Percentiles rank a stretch among this genome's conserved stretches.
phyloP scores from a whole-genome alignment of 164 flowering plant genomes.

The Vitis vinifera region DNA sequence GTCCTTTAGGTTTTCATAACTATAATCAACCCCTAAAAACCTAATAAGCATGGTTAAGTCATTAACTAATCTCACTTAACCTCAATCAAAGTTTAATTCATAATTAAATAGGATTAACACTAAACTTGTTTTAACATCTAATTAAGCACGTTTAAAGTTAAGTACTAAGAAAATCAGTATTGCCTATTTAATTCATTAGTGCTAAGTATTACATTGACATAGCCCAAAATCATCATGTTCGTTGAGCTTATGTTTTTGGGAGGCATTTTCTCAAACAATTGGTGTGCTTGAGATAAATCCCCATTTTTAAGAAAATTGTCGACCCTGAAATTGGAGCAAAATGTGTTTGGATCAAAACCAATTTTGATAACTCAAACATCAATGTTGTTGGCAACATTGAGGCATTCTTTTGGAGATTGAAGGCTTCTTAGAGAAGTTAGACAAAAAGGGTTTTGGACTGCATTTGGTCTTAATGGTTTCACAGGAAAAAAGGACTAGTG shows the following conservation, averaged over 20 bases:
- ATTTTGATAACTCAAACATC: conserved; percentile 70
- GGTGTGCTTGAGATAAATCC: conserved; percentile 42
- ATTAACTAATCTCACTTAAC: too few species aligned
- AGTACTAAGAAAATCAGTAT: too few species aligned
- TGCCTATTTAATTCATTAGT: too few species aligned
- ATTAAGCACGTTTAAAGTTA: too few species aligned
- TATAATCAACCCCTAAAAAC: too few species aligned
- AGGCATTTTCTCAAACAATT: conserved; percentile 75
- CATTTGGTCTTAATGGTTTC: conserved; percentile 11
- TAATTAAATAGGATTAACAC: too few species aligned
- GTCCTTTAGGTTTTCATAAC: too few species aligned
- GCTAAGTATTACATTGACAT: conserved; percentile 14
- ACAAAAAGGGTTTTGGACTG: conserved; percentile 12
- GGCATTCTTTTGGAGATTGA: conserved; percentile 1
- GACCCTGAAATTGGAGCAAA: conserved; percentile 48
- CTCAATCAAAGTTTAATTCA: too few species aligned
- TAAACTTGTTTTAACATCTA: too few species aligned
- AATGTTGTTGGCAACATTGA: not conserved
- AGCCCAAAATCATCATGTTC: conserved; percentile 67
- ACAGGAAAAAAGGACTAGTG: not conserved
- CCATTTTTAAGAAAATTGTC: conserved; percentile 28
- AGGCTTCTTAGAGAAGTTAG: not conserved
- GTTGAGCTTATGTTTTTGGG: conserved; percentile 47
- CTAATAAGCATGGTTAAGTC: too few species aligned
- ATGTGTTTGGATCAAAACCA: conserved; percentile 58